A percentile compares a stretch with the other conserved stretches of the same genome.
These are phyloP conservation scores for Euphorbia tirucalli DNA, from an alignment of 345 rosid species.

Conservation along the genomic window DNA sequence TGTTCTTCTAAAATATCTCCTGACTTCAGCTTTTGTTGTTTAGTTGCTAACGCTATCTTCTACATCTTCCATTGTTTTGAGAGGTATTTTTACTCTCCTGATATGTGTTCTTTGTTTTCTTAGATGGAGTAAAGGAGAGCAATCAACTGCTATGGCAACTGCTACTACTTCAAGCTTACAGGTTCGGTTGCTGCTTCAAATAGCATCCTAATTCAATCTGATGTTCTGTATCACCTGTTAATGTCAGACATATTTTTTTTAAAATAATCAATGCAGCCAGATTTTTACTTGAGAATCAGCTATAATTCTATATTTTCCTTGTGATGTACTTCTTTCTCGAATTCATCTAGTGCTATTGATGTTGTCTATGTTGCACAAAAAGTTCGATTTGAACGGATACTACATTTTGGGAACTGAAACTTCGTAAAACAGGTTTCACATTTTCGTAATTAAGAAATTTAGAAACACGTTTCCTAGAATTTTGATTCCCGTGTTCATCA, in stretches of 20 bases:
- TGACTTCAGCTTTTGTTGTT: too few species aligned
- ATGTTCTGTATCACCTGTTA: not conserved
- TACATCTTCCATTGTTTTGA: not conserved
- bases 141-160: conserved; percentile 80
- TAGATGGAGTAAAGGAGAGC: conserved; percentile 79
- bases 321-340: not conserved
- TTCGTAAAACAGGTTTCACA: too few species aligned
- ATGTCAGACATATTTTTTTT: not conserved
- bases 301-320: not conserved
- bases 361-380: too few species aligned
- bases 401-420: too few species aligned
- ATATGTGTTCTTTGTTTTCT: not conserved
- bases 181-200: conserved; percentile 36
- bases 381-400: too few species aligned
- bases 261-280: not conserved
- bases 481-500: too few species aligned
- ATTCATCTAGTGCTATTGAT: not conserved
- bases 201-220: not conserved
- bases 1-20: not conserved
- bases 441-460: too few species aligned
- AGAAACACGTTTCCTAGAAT: too few species aligned
- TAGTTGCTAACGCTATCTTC: not conserved
- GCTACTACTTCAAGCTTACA: conserved; percentile 60
- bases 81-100: not conserved
- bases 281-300: not conserved